These are phyloP conservation scores for Penicillium coprophilum DNA, from an alignment of 495 filamentous ascomycete genomes.

Conservation along the genomic window DNA sequence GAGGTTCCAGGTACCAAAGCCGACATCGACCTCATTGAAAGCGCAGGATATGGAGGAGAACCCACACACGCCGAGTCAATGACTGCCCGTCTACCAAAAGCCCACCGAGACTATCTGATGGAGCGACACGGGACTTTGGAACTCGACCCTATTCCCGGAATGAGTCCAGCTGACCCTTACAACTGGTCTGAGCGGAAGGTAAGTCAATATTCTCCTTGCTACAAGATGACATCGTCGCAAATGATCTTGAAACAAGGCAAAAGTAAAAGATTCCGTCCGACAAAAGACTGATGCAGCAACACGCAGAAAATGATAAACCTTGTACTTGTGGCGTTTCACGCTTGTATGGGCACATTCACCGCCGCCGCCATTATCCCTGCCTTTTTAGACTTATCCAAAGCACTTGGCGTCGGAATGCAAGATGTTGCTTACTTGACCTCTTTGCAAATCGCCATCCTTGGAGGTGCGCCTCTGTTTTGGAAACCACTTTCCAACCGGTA, in stretches of 20 bases:
- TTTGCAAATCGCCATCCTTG: conserved; percentile 50
- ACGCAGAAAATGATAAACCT: conserved; percentile 54
- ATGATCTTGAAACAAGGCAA: neutral
- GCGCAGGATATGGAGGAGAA: conserved; percentile 28
- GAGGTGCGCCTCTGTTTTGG: conserved; percentile 52
- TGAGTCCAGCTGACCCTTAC: conserved; percentile 52
- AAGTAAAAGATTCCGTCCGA: neutral
- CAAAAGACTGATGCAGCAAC: conserved; percentile 14
- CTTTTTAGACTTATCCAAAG: conserved; percentile 44
- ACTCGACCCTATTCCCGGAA: conserved; percentile 52
- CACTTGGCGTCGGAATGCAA: conserved; percentile 42
- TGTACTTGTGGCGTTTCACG: conserved; percentile 54
- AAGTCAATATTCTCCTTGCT: conserved; percentile 6
- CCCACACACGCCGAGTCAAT: conserved; percentile 33
- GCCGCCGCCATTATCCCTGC: conserved; percentile 55
- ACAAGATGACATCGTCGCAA: neutral
- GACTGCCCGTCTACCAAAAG: conserved; percentile 32
- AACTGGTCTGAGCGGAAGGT: conserved; percentile 61
- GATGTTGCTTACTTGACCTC: conserved; percentile 50
- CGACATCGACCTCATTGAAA: conserved; percentile 37
- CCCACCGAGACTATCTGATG: conserved; percentile 52
- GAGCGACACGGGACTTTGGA: conserved; percentile 55
- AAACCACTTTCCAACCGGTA: conserved; percentile 58
- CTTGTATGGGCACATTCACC: conserved; percentile 56
- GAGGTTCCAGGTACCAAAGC: conserved; percentile 23